Percentiles rank a stretch among this genome's conserved stretches.
phyloP scores from a whole-genome alignment of 306 rosid species.

The Vachellia collinsii region DNA sequence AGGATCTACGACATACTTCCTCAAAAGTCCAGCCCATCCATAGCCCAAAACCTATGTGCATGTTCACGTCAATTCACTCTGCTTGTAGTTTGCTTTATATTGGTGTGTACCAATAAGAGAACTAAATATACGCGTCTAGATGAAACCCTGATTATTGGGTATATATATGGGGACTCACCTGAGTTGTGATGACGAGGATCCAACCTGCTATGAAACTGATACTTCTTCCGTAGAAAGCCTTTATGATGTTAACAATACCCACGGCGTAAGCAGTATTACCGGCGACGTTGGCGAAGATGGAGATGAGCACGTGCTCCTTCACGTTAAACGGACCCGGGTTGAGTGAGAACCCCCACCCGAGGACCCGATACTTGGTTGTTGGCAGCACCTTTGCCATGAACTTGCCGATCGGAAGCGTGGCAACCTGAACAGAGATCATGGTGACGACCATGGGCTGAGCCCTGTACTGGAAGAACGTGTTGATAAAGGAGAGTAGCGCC shows the following conservation, averaged over 20 bases:
- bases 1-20: slow-evolving; percentile 75
- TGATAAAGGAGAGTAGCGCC: slow-evolving; percentile 57
- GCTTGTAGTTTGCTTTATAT: neutral
- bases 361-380: slow-evolving; percentile 27
- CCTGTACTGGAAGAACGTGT: slow-evolving; percentile 68
- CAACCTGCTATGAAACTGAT: slow-evolving; percentile 56
- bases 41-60: slow-evolving; percentile 62
- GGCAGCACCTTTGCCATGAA: slow-evolving; percentile 67
- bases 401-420: slow-evolving; percentile 62
- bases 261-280: slow-evolving; percentile 61
- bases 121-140: neutral
- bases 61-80: neutral
- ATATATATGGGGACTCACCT: slow-evolving; percentile 39
- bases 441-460: slow-evolving; percentile 53
- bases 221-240: slow-evolving; percentile 51
- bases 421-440: slow-evolving; percentile 63
- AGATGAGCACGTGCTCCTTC: slow-evolving; percentile 77
- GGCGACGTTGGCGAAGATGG: slow-evolving; percentile 78
- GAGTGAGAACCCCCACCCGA: slow-evolving; percentile 46
- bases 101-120: neutral
- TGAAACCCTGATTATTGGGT: too few species aligned
- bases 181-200: slow-evolving; percentile 65
- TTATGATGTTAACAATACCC: slow-evolving; percentile 58
- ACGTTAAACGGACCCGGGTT: slow-evolving; percentile 78
- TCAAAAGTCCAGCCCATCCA: slow-evolving; percentile 85